Evolutionary conservation across 331 rosid genomes (phyloP), one percentile per base, ranked within the genome.

Genomic region (Acacia pycnantha): DNA sequence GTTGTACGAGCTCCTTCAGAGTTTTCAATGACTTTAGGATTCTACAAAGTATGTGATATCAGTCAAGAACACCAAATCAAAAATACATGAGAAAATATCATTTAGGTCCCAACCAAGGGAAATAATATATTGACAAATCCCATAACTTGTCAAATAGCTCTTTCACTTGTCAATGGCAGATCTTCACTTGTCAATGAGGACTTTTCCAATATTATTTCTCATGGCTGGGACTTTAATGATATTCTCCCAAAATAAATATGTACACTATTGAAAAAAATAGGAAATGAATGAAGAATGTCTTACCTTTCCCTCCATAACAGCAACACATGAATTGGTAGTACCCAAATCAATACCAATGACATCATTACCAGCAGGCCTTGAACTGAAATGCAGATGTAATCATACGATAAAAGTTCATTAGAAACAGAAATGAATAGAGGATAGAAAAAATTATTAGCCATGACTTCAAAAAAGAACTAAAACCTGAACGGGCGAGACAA

Each of bases 321-420:
- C 59, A 75, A 95, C 98, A 43, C 99, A 95, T 0, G 99, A 95
- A 85, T 95, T 95, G 74, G 99, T 95, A 1, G 99, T 95, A 65
- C 99, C 99, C 92, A 95, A 84, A 85, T 95, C 99, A 79, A 95
- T 90, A 75, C 99, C 99, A 70, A 93, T 90, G n/a, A 95, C 97
- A 79, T 95, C 99, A 76, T 78, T 87, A 41, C 97, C 99, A 79
- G 97, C 88, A 77, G 98, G 92, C 81, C 91, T 92, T 37, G 99
- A 87, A 79, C 99, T 95, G 91, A 41, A 78, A 5, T 14, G 33
- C 84, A 27, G 13, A 81, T 21, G 18, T 81, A 47, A 11, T 41
- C 44, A 2, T 14, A 10, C 4, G 3, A 40, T 65, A 4, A 79
- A 35, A 14, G 35, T 11, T 40, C 27, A 54, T 35, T 7, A 21